Percentiles rank a stretch among this genome's conserved stretches.
Evolutionary conservation across 495 filamentous ascomycete species (phyloP).

Genomic region (Evernia prunastri): DNA sequence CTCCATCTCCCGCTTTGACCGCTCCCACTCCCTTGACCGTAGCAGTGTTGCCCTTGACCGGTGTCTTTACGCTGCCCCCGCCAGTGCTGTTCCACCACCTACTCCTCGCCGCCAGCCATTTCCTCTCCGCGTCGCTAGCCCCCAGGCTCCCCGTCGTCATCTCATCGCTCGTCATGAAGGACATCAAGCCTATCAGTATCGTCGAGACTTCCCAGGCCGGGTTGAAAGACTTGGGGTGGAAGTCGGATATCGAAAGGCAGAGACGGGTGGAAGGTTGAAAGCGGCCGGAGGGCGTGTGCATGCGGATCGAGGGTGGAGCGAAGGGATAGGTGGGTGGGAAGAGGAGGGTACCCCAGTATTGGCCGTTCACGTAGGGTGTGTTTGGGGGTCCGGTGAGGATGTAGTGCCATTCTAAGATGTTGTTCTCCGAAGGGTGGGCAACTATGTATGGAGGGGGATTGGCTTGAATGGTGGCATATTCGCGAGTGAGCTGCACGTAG

Average conservation of each 20-base stretch:
- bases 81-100: conserved; percentile 98
- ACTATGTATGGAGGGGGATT: conserved; percentile 90
- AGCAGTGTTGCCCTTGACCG: conserved; percentile 40
- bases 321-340: conserved; percentile 97
- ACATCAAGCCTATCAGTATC: conserved; percentile 87
- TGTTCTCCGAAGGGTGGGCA: conserved; percentile 87
- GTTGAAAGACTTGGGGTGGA: conserved; percentile 96
- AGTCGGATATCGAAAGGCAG: conserved; percentile 92
- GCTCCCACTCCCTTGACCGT: conserved; percentile 55
- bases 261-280: conserved; percentile 90
- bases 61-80: conserved; percentile 65
- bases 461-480: conserved; percentile 87
- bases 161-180: conserved; percentile 97
- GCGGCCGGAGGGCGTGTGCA: conserved; percentile 94
- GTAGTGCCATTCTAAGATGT: conserved; percentile 99
- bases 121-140: conserved; percentile 69
- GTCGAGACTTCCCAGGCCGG: conserved; percentile 98
- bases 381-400: conserved; percentile 92
- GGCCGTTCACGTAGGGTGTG: conserved; percentile 88
- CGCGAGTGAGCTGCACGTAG: conserved; percentile 67
- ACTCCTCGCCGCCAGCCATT: conserved; percentile 67
- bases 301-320: conserved; percentile 92
- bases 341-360: conserved; percentile 96
- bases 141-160: conserved; percentile 96
- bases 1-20: conserved; percentile 80